Conservation (phyloP, 176 grass and related monocot species). For the Puccinellia tenuiflora region DNA sequence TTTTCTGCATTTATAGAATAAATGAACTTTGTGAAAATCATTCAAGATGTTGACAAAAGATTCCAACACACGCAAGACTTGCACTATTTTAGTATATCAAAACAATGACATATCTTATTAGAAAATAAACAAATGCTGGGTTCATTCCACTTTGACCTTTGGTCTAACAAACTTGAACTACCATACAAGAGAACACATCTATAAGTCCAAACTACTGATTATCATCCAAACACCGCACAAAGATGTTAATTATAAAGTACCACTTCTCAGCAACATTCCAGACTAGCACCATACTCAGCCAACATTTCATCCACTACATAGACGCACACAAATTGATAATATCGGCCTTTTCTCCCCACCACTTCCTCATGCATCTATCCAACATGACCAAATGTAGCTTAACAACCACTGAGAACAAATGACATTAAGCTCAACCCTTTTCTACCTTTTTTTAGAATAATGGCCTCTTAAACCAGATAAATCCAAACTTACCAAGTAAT, state of each 20-base stretch:
- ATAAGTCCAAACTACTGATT: background rate
- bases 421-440: background rate
- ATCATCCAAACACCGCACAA: background rate
- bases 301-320: background rate
- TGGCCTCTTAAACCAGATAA: background rate
- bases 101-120: background rate
- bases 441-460: background rate
- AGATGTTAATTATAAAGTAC: background rate
- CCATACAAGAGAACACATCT: background rate
- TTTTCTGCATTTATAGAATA: slow-evolving; percentile 37
- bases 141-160: background rate
- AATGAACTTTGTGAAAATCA: background rate
- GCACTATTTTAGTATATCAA: background rate
- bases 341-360: background rate
- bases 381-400: background rate
- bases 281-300: background rate
- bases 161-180: background rate
- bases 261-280: background rate
- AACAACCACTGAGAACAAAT: background rate
- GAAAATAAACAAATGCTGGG: background rate
- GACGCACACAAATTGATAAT: background rate
- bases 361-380: background rate
- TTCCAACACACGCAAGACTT: background rate
- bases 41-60: background rate
- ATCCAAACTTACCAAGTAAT: background rate